Base-by-base conservation (phyloP, 495 filamentous ascomycete genomes). In the Chaetomium cochliodes region DNA sequence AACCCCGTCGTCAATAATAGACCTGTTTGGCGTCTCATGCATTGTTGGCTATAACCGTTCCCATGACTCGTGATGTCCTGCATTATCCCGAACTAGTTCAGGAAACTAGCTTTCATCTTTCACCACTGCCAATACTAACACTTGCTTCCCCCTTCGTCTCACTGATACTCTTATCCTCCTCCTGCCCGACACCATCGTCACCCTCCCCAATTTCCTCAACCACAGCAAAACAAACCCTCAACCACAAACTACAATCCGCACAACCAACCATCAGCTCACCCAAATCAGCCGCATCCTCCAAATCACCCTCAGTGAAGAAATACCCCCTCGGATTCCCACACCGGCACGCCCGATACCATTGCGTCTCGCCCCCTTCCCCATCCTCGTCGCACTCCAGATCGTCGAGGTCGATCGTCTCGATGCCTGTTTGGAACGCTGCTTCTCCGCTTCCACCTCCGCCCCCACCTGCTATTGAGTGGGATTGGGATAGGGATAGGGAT, bases 301-400 rank as follows among this genome's bases (percentile, higher is more conserved):
- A 75, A 69, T 96, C 88, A 6, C 71, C 69, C 72, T 96, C 91
- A 2, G 78, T 82, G 13, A 96, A 79, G 30, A 85, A 66, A 63
- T 88, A 97, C 0, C 90, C 92, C 23, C 80, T 80, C 51, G 82
- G 80, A 76, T 92, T 90, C 20, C 92, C 92, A 78, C 92, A 97
- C 51, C 92, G 85, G 76, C 92, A 97, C 9, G 78, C 65, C 37
- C 86, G 83, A 69, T 84, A 89, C 89, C 90, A 96, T 26, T 25
- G 46, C n/a, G 63, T 50, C 25, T 3, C 74, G 54, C 4, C 73
- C 70, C 65, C 68, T 20, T 18, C 44, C 15, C 13, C 47, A 30
- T 30, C 44, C 25, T 3, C 15, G 12, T 86, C 84, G 64, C 77
- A 87, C 1, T 67, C 74, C 3, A 68, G 58, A 41, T 68, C 66